Evolutionary conservation across 1,284 basidiomycete genomes (phyloP).

Genomic region (Austropuccinia psidii): DNA sequence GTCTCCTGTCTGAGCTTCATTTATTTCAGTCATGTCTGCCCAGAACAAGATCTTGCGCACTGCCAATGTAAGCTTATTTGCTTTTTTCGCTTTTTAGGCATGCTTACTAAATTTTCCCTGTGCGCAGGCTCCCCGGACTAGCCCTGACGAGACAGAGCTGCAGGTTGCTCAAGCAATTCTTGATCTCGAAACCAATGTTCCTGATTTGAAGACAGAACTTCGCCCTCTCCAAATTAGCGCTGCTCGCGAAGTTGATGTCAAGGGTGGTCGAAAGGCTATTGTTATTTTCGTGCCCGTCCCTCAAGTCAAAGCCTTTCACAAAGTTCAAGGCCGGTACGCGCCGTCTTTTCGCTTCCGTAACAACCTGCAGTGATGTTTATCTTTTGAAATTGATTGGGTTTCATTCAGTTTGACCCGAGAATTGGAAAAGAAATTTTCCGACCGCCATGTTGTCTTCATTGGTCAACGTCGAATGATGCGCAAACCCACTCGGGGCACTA

Average conservation of each 20-base stretch:
- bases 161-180: constrained; percentile 90
- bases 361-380: constrained; percentile 12
- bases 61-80: constrained; percentile 60
- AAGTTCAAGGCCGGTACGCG: constrained; percentile 83
- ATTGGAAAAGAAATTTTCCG: constrained; percentile 99
- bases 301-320: constrained; percentile 97
- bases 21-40: constrained; percentile 40
- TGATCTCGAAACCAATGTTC: constrained; percentile 96
- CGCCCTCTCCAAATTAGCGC: constrained; percentile 93
- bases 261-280: constrained; percentile 93
- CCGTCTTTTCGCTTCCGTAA: neutral
- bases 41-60: constrained; percentile 79
- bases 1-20: neutral
- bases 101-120: neutral
- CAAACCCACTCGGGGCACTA: constrained; percentile 90
- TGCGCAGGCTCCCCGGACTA: constrained; percentile 60
- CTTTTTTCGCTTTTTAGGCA: no score
- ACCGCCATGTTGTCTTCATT: constrained; percentile 96
- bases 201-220: constrained; percentile 94
- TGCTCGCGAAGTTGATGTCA: constrained; percentile 97
- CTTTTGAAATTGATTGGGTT: neutral
- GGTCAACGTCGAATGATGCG: constrained; percentile 97
- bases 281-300: constrained; percentile 97
- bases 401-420: constrained; percentile 82
- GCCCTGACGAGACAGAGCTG: constrained; percentile 87